phyloP scores from a whole-genome alignment of 2,329 filamentous ascomycete genomes.

The Penicillium freii region DNA sequence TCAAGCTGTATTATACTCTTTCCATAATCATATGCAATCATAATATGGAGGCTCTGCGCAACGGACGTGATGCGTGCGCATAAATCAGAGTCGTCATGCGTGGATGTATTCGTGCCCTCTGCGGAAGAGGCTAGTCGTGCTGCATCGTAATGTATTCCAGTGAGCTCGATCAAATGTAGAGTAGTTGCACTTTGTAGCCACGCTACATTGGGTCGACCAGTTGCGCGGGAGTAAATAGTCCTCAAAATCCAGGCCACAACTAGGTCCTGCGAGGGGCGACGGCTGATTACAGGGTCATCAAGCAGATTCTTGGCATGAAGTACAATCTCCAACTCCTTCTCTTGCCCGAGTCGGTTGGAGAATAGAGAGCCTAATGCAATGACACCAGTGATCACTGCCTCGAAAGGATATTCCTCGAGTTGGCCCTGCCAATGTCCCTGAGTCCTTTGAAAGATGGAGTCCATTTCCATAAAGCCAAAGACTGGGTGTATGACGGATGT shows the following conservation, averaged over 20 bases:
- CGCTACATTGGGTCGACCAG: conserved; percentile 50
- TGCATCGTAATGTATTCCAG: conserved; percentile 26
- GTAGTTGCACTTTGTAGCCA: conserved; percentile 56
- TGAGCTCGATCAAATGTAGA: conserved; percentile 57
- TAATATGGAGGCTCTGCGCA: conserved; percentile 29
- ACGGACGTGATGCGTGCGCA: conserved; percentile 29
- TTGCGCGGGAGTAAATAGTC: conserved; percentile 51
- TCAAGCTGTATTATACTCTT: conserved; percentile 29
- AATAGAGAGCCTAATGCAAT: conserved; percentile 36
- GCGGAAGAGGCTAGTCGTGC: conserved; percentile 15
- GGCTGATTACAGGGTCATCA: conserved; percentile 34
- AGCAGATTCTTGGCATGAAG: conserved; percentile 45
- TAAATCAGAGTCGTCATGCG: conserved; percentile 15
- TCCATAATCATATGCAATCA: conserved; percentile 38
- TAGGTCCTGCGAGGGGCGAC: conserved; percentile 28
- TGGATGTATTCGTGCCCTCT: conserved; percentile 2
- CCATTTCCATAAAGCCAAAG: conserved; percentile 34
- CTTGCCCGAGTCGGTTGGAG: conserved; percentile 17
- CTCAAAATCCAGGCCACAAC: conserved; percentile 50
- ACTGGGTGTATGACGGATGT: conserved; percentile 31
- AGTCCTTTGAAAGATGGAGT: conserved; percentile 22
- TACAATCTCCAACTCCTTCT: conserved; percentile 27
- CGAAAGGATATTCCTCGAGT: conserved; percentile 27
- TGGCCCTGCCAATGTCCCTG: conserved; percentile 33
- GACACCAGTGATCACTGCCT: conserved; percentile 34